Evolutionary conservation across 305 asterid genomes (phyloP), one percentile per base, ranked within the genome.

Genomic region (Fraxinus baroniana): DNA sequence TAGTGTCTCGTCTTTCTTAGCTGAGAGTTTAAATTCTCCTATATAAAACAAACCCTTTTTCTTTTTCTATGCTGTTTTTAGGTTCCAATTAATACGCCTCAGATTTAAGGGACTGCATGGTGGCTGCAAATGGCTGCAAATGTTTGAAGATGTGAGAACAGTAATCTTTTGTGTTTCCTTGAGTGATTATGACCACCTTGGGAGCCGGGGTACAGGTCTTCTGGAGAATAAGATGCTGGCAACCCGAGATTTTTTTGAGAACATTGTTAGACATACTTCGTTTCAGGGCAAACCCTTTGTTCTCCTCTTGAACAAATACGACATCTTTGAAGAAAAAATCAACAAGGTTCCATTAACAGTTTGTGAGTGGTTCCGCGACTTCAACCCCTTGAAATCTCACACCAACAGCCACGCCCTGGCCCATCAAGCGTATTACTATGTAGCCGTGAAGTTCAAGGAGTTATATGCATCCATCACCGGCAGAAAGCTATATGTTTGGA

Each of bases 321-420:
- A 94, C 60, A 49, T 71, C n/a, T 91, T 94, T 5, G 91, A 92
- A 88, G 94, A 90, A 41, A 86, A 90, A 85, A 81, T 92, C 75
- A 41, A 79, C 46, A 80, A 30, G 24, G 90, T 84, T 76, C 95
- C 94, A 0, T 13, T 94, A 68, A 83, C 85, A 9, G 89, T 82
- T 7, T 94, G 97, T 35, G 89, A 90, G 41, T 93, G 97, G 97
- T 92, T 94, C 80, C 44, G 76, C 0, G 97, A 91, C 83, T 94
- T 94, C 89, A 83, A 88, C 81, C 93, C 97, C 6, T 13, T 87
- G 39, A 83, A 80, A 77, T 78, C 81, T 18, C 82, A 79, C 66
- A 87, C 82, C 79, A 90, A 82, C 82, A 90, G 79, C 82, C 86
- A 52, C 22, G 77, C 93, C 26, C 52, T 86, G 72, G 94, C 91